Evolutionary conservation across 768 basidiomycete species (phyloP), one percentile per base, ranked within the genome.

Genomic region (Xerocomellus amylosporus): DNA sequence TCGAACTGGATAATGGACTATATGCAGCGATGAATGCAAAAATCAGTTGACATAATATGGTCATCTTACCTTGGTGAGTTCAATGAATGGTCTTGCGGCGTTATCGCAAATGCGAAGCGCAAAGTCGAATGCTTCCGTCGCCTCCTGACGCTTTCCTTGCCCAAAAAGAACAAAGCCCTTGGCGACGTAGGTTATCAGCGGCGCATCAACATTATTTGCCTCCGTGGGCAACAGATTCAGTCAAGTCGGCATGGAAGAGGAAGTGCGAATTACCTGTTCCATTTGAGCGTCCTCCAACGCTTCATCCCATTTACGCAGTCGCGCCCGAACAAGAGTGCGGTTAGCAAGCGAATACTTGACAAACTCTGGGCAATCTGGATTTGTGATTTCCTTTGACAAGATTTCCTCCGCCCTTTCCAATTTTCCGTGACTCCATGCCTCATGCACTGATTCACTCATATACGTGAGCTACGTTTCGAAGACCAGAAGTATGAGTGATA

Each of bases 321-420:
- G 54, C 2, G 50, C 50, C 22, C 58, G 47, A 38, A 56, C 26
- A n/a, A 56, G 43, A 28, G 58, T 37, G 14, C 58, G 43, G 20
- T 53, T 56, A 19, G 47, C 51, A 42, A 10, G 42, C 4, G 38
- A 44, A 49, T 56, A 56, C 1, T 7, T 1, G 15, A 28, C n/a
- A 3, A 40, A n/a, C 19, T 40, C 28, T 19, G 26, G 31, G 12
- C 14, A 44, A 28, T 36, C 46, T 8, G 24, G 17, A 10, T 44
- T 36, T 30, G 9, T 5, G 9, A 56, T 53, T 49, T 58, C 47
- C 1, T 41, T 40, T 10, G 58, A 56, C 14, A 59, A 37, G 5
- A 53, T 38, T 13, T 37, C 20, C 36, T 59, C 55, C 0, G 34
- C 24, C 8, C 37, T 14, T 9, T 34, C 36, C 37, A 56, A 37